Conservation (phyloP, 192 early-diverging fungal species). For the Backusella tarrabulga region DNA sequence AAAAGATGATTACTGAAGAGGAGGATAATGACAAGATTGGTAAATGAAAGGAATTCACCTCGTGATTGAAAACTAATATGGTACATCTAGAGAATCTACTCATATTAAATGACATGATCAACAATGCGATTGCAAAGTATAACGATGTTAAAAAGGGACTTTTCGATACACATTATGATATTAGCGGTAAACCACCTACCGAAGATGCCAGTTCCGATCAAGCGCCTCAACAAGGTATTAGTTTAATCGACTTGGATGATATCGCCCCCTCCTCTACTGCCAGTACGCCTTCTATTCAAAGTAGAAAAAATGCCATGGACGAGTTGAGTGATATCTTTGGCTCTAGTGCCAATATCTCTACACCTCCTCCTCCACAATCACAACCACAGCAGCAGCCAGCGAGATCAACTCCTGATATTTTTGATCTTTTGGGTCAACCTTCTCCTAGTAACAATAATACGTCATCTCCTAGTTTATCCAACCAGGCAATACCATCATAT, state of each 20-base stretch:
- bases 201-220: not conserved
- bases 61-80: not conserved
- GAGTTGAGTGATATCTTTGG: conserved; percentile 24
- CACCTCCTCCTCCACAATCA: not conserved
- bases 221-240: conserved; percentile 23
- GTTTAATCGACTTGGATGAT: conserved; percentile 46
- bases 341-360: not conserved
- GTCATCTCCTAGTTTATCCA: not conserved
- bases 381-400: not conserved
- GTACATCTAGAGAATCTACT: not conserved
- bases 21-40: conserved; percentile 77
- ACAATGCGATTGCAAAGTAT: conserved; percentile 72
- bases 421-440: conserved; percentile 6
- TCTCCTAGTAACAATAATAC: not conserved
- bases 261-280: conserved; percentile 9
- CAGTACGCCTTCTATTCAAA: not conserved
- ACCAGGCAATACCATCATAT: not conserved
- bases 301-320: conserved; percentile 2
- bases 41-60: conserved; percentile 21
- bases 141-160: conserved; percentile 48
- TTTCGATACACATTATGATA: conserved; percentile 36
- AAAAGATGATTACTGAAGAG: conserved; percentile 64
- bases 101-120: conserved; percentile 70
- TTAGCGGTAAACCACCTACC: conserved; percentile 1
- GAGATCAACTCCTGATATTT: not conserved